Evolutionary conservation across 176 grass and related monocot genomes (phyloP), one percentile per base, ranked within the genome.

Genomic region (Ampelocalamus luodianensis): DNA sequence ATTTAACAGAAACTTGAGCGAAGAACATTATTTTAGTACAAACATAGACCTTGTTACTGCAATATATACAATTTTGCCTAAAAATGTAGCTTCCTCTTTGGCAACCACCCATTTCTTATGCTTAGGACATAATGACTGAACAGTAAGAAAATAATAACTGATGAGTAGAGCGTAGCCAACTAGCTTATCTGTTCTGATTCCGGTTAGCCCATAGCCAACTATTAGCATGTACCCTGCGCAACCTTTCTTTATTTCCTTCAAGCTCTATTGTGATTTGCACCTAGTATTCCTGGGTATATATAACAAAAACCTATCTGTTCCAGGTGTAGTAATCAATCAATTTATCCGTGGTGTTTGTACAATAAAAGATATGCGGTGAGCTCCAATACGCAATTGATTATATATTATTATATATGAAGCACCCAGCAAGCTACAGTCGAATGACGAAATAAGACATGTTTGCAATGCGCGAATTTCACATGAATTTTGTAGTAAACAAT

Each of bases 1-100:
- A 16, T 45, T 91, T 69, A 64, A 65, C 43, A 37, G 11, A 20
- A 22, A 69, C 65, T 37, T 49, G 22, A 85, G 53, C 29, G 18
- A 61, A 70, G 40, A 39, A 24, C n/a, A 51, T 17, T 43, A 49
- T 40, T 82, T 67, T 32, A 51, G 42, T 66, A 58, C 8, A 46
- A 59, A 29, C 5, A 81, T 70, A 22, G 22, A n/a, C n/a, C n/a
- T n/a, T n/a, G n/a, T n/a, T n/a, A n/a, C n/a, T 42, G 5, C 27
- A 66, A 65, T 66, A n/a, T n/a, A n/a, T n/a, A 65, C 4, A 87
- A 23, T 29, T 65, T 54, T 83, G 8, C 18, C n/a, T 38, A 5
- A 0, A 54, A 60, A 78, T 26, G 40, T 40, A 86, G 36, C 42
- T 71, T 26, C 6, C 18, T 39, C 32, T 34, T 59, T 10, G 9